phyloP scores from a whole-genome alignment of 495 filamentous ascomycete genomes.

The Aspergillus affinis region DNA sequence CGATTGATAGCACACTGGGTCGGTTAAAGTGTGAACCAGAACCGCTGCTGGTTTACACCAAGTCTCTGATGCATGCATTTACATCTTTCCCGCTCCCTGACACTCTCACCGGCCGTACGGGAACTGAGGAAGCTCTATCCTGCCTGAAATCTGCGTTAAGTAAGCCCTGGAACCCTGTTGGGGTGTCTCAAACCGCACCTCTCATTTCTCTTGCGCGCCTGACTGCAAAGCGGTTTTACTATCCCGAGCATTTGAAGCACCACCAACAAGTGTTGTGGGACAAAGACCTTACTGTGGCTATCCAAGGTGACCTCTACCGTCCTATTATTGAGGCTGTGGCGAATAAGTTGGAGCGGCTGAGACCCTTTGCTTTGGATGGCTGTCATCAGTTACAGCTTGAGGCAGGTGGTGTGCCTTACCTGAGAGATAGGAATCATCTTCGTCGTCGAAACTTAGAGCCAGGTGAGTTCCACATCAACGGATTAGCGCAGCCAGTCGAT shows the following conservation, averaged over 20 bases:
- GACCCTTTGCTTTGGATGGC: background rate
- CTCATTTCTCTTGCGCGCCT: background rate
- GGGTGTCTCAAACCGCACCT: background rate
- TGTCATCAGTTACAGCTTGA: background rate
- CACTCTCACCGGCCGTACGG: background rate
- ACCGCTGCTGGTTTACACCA: slow-evolving; percentile 44
- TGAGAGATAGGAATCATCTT: background rate
- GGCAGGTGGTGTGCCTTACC: background rate
- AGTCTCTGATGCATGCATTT: slow-evolving; percentile 19
- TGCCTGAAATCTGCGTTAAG: background rate
- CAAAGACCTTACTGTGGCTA: background rate
- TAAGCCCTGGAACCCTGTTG: background rate
- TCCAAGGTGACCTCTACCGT: background rate
- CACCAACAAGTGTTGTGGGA: background rate
- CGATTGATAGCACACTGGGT: slow-evolving; percentile 46
- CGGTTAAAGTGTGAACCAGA: slow-evolving; percentile 46
- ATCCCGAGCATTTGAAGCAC: background rate
- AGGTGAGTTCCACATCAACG: background rate
- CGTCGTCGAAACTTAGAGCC: background rate
- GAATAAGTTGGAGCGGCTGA: background rate
- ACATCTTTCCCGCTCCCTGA: background rate
- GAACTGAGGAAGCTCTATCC: background rate
- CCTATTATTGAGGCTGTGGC: background rate
- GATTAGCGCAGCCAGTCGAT: background rate
- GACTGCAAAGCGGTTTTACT: background rate